Base-by-base conservation (phyloP, 78 protist genomes). In the Diacronema lutheri region DNA sequence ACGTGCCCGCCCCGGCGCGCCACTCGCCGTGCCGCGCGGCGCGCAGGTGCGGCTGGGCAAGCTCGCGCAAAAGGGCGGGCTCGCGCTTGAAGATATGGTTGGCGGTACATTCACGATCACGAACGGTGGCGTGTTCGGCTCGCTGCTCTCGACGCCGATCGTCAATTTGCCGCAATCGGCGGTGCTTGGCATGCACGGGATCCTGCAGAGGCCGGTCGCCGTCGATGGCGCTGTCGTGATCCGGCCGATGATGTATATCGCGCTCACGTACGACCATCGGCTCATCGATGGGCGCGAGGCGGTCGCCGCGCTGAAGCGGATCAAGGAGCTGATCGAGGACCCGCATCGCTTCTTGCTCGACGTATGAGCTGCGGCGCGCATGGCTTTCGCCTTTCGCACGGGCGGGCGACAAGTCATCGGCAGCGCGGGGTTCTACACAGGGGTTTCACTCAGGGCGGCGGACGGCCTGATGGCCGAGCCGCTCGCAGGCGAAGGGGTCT, bases 41-140 rank as follows among this genome's bases (percentile, higher is more conserved):
- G 62, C 23, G 25, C 62, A 4, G 25, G 62, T 21, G 62, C 62
- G 25, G 23, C 25, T 11, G 60, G 20, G 21, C 44, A 77, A 68
- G n/a, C n/a, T n/a, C n/a, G 83, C 83, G 25, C 11, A 57, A 55
- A 26, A 29, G 21, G 80, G 81, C 25, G 14, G 1, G 57, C 46
- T 69, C 77, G 10, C 46, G 35, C 7, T 69, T 29, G 98, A 94
- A 71, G 99, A 98, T 73, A 97, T 96, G 97, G 82, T 88, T 23
- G 99, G 99, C 64, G 99, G 99, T 40, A 97, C 99, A 41, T 98
- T 97, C 94, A 96, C 99, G 69, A 94, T 98, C 89, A 94, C 98
- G 33, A 98, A 98, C 93, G 99, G 99, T 16, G 98, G 89, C 66
- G 44, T 96, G 77, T 95, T 74, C 58, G 97, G 97, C 60, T 90